Evolutionary conservation across 78 protist species (phyloP), one percentile per base, ranked within the genome.

Genomic region (Dictyostelium citrinum): DNA sequence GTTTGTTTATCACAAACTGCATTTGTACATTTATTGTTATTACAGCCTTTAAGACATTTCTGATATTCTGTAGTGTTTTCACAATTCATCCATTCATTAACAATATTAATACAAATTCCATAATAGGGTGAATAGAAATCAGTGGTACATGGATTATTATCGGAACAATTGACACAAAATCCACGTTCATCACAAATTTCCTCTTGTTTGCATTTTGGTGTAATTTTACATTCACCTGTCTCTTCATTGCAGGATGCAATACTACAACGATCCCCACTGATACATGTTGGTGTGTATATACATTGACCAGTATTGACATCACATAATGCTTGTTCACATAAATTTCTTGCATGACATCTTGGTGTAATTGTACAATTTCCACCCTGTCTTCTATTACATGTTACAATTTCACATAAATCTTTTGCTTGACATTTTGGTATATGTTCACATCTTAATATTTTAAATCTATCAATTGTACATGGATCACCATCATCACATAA

Each of bases 41-140:
- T 27, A 27, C 49, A 24, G 6, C 83, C 41, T 24, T 39, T 78
- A 9, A 46, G 81, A 83, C 43, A 60, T 68, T 78, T 61, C 5
- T 29, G 46, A 51, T 82, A 90, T 22, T 84, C 94, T 14, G 61
- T 79, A 3, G 71, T 33, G 43, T 72, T 45, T 45, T 83, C 88
- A 46, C 90, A 90, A 20, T 60, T 29, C 45, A 68, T 22, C 72
- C 80, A 71, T 41, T 27, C 70, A 20, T 37, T 60, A 2, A 31
- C 31, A 22, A 82, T 33, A 41, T 82, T 64, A 35, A 33, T 37
- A 76, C 91, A 84, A n/a, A 24, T 20, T 12, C 77, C 91, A 29
- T n/a, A 70, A 33, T 70, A 70, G 0, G 68, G 91, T 84, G 64
- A 84, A 72, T 24, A 72, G 16, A 58, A 84, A 78, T 46, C 83